Evolutionary conservation across 2,329 filamentous ascomycete genomes (phyloP).

Genomic region (Epichloe baconii): DNA sequence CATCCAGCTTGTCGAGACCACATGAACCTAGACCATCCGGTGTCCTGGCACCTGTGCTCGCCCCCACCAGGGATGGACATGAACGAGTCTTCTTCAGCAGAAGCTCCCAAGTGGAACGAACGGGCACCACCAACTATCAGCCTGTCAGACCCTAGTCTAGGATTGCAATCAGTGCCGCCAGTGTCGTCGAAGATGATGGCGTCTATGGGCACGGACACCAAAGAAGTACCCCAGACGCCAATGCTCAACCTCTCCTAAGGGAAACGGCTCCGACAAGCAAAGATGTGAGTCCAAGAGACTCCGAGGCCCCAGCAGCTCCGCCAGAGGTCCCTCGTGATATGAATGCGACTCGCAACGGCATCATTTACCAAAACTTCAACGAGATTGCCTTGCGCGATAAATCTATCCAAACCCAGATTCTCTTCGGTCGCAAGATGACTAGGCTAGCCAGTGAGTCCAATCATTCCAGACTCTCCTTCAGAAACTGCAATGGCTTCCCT

Average conservation of each 20-base stretch:
- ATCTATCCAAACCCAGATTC: slow-evolving; percentile 42
- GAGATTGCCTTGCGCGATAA: slow-evolving; percentile 42
- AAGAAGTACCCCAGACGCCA: not conserved
- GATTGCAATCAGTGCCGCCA: not conserved
- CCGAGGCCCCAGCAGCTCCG: slow-evolving; percentile 9
- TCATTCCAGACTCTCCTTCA: not conserved
- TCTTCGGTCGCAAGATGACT: slow-evolving; percentile 46
- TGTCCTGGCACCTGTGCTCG: slow-evolving; percentile 26
- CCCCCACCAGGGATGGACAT: slow-evolving; percentile 20
- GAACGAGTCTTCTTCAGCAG: slow-evolving; percentile 13
- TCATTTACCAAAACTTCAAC: slow-evolving; percentile 48
- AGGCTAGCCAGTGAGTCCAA: slow-evolving; percentile 37
- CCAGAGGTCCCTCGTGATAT: slow-evolving; percentile 8
- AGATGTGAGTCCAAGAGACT: slow-evolving; percentile 4
- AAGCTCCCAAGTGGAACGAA: slow-evolving; percentile 28
- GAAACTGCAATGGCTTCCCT: too few relatives aligned
- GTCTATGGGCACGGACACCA: not conserved
- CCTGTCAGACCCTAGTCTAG: not conserved
- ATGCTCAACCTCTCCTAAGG: slow-evolving; percentile 7
- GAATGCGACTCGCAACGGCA: slow-evolving; percentile 32
- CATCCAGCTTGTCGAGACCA: slow-evolving; percentile 12
- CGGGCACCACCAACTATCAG: slow-evolving; percentile 26
- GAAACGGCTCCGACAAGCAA: slow-evolving; percentile 7
- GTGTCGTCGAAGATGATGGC: not conserved
- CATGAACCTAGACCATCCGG: slow-evolving; percentile 16